Evolutionary conservation across 1,284 basidiomycete genomes (phyloP).

Genomic region (Takashimella koratensis): DNA sequence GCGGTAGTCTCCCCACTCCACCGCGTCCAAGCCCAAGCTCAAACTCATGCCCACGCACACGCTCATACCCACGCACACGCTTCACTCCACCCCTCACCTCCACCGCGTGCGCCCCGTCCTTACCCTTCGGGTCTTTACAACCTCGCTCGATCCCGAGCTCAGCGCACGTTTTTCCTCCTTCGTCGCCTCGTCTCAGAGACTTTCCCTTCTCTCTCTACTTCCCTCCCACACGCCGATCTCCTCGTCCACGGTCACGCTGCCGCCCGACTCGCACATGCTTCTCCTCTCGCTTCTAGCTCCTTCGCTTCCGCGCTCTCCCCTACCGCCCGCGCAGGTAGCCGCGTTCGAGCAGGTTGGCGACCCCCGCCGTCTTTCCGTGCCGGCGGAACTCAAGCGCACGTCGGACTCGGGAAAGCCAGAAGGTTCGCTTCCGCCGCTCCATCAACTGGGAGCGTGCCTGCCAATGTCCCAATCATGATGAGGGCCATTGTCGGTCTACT

Average conservation of each 20-base stretch:
- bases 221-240: neutral
- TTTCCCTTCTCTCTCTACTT: neutral
- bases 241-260: neutral
- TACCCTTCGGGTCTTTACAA: neutral
- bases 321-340: neutral
- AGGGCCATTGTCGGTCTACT: neutral
- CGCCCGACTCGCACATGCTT: neutral
- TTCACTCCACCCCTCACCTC: neutral
- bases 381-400: neutral
- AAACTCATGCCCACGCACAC: neutral
- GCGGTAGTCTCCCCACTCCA: neutral
- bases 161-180: neutral
- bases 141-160: neutral
- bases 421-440: neutral
- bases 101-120: neutral
- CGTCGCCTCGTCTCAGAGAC: neutral
- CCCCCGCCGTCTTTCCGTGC: neutral
- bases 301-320: too few relatives aligned
- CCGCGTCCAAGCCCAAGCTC: neutral
- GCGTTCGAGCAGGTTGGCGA: neutral
- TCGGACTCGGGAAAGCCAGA: neutral
- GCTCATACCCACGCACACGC: neutral
- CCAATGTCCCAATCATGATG: neutral
- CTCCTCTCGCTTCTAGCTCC: too few relatives aligned
- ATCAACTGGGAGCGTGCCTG: neutral